Conservation (phyloP, 257 asterid genomes). For the Primulina tabacum region DNA sequence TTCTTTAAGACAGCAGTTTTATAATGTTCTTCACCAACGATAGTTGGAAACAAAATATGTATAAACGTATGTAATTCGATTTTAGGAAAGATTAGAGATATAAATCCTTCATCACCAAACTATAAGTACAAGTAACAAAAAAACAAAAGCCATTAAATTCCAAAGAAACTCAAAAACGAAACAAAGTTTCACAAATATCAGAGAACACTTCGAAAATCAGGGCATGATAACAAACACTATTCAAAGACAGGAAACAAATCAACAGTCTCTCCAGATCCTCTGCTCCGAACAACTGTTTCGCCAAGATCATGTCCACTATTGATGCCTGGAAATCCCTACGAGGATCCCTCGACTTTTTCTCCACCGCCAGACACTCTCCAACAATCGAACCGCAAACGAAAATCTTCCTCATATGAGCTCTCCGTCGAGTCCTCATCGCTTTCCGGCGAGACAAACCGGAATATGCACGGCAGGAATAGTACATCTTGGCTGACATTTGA, state of each 20-base stretch:
- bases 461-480: neutral
- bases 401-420: no score
- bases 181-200: no score
- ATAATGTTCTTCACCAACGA: no score
- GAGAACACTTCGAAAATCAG: slow-evolving; percentile 44
- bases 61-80: no score
- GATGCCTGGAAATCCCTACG: slow-evolving; percentile 45
- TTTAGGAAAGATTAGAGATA: no score
- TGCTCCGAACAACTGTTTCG: slow-evolving; percentile 41
- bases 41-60: no score
- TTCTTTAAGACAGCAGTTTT: no score
- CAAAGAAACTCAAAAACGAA: no score
- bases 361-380: slow-evolving; percentile 38
- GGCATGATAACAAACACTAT: slow-evolving; percentile 35
- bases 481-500: slow-evolving; percentile 10
- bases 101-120: no score
- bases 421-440: no score
- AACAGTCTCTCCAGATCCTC: slow-evolving; percentile 41
- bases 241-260: slow-evolving; percentile 39
- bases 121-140: no score
- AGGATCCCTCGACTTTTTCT: slow-evolving; percentile 48
- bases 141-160: no score
- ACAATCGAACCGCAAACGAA: neutral
- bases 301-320: slow-evolving; percentile 56
- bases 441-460: neutral